Evolutionary conservation across 1,284 basidiomycete genomes (phyloP).

Genomic region (Fomitopsis pinicola): DNA sequence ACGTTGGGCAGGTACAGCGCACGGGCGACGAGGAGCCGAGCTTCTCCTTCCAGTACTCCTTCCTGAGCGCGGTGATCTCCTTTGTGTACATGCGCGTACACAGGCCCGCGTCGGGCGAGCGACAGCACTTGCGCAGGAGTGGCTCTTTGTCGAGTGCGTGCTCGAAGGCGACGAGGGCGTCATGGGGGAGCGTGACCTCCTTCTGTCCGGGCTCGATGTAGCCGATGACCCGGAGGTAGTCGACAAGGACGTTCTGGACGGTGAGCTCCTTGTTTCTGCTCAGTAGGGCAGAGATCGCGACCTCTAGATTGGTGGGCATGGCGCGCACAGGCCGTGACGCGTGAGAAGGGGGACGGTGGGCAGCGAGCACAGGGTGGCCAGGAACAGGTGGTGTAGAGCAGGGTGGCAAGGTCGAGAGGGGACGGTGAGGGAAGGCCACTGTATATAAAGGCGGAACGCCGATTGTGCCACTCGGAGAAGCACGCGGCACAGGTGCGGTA

Average conservation of each 20-base stretch:
- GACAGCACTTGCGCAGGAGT: background rate
- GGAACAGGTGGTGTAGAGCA: background rate
- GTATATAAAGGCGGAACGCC: background rate
- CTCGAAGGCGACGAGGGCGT: constrained; percentile 22
- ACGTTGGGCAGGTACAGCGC: constrained; percentile 12
- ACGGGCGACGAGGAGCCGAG: background rate
- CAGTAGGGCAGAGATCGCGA: constrained; percentile 12
- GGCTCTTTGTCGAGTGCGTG: constrained; percentile 23
- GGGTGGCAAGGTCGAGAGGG: background rate
- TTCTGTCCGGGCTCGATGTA: constrained; percentile 15
- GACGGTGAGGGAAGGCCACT: background rate
- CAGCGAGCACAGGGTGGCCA: background rate
- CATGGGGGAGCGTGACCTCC: constrained; percentile 7
- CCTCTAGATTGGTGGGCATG: constrained; percentile 15
- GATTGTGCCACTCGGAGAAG: background rate
- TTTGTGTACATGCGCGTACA: constrained; percentile 10
- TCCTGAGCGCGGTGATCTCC: constrained; percentile 15
- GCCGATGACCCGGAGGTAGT: constrained; percentile 14
- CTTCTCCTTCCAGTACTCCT: constrained; percentile 15
- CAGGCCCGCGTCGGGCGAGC: background rate
- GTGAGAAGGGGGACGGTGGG: too few relatives aligned
- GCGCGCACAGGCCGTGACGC: background rate
- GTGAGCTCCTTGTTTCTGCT: constrained; percentile 9
- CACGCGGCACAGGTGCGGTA: constrained; percentile 1
- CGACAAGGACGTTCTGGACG: constrained; percentile 13